These are phyloP conservation scores for Suillus brevipes DNA, from an alignment of 768 basidiomycete species.

Conservation along the genomic window DNA sequence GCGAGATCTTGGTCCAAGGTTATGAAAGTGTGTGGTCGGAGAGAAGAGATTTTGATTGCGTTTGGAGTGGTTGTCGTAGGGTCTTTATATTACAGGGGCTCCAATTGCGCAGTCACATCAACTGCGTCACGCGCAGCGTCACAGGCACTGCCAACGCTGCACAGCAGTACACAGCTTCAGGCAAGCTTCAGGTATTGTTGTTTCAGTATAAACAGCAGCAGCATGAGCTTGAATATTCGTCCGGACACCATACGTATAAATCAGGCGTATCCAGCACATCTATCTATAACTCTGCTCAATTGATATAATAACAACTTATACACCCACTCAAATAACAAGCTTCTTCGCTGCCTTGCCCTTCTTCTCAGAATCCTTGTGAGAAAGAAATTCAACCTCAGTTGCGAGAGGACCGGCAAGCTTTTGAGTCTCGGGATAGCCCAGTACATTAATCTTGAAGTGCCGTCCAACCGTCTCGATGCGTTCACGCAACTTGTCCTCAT, in stretches of 20 bases:
- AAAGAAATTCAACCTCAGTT: constrained; percentile 93
- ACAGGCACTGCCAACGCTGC: not conserved
- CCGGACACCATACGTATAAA: constrained; percentile 32
- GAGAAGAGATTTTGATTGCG: not conserved
- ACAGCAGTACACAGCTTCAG: not conserved
- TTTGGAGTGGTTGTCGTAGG: constrained; percentile 16
- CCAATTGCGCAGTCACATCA: constrained; percentile 11
- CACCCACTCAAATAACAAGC: constrained; percentile 57
- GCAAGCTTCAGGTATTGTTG: not conserved
- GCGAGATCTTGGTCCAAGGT: constrained; percentile 17
- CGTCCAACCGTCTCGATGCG: constrained; percentile 82
- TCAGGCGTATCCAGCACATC: constrained; percentile 22
- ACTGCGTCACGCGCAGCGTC: constrained; percentile 6
- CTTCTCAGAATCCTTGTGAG: constrained; percentile 94
- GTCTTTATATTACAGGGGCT: constrained; percentile 17
- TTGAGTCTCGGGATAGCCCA: constrained; percentile 76
- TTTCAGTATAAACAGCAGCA: constrained; percentile 10
- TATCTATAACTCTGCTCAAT: constrained; percentile 12
- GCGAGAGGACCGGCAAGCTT: constrained; percentile 83
- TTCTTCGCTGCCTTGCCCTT: constrained; percentile 85
- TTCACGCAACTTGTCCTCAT: constrained; percentile 64
- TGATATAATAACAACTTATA: constrained; percentile 15
- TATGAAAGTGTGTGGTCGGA: constrained; percentile 1
- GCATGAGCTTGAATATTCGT: constrained; percentile 20
- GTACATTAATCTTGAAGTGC: constrained; percentile 89